phyloP scores from a whole-genome alignment of 2,329 filamentous ascomycete species.

The Leptoxyphium fumago region DNA sequence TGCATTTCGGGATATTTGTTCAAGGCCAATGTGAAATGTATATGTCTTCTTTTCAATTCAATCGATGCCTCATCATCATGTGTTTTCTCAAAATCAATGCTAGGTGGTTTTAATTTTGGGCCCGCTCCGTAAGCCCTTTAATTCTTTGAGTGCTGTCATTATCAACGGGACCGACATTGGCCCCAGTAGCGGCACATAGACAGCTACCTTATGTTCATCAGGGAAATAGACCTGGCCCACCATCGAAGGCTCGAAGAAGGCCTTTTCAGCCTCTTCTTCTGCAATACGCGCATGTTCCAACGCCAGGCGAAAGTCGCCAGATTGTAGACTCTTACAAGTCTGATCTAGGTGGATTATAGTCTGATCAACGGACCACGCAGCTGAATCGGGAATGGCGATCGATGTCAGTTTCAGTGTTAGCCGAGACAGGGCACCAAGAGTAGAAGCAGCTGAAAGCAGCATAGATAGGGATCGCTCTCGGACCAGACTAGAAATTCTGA shows the following conservation, averaged over 20 bases:
- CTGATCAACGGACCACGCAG: conserved; percentile 70
- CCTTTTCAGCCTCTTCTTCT: conserved; percentile 76
- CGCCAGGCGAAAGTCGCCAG: conserved; percentile 48
- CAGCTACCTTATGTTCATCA: conserved; percentile 94
- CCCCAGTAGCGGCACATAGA: conserved; percentile 82
- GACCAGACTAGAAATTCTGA: conserved; percentile 70
- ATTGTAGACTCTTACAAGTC: conserved; percentile 56
- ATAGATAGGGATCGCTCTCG: conserved; percentile 78
- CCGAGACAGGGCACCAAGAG: conserved; percentile 80
- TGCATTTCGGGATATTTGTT: too few species aligned
- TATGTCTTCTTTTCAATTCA: background rate
- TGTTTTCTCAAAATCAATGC: conserved; percentile 10
- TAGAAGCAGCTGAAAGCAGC: conserved; percentile 78
- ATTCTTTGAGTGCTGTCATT: conserved; percentile 69
- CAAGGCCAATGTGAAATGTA: background rate
- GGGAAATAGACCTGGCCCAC: conserved; percentile 97
- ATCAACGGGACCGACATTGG: conserved; percentile 81
- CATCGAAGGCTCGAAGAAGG: conserved; percentile 99
- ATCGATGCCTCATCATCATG: conserved; percentile 1
- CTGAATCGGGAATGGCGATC: conserved; percentile 78
- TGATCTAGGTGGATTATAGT: conserved; percentile 64
- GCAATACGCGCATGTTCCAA: conserved; percentile 71
- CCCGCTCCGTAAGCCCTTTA: conserved; percentile 29
- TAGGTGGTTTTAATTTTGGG: conserved; percentile 24
- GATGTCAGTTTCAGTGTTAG: conserved; percentile 71